Evolutionary conservation across 371 early-diverging fungal species (phyloP).

Genomic region (Pancytospora philotis): DNA sequence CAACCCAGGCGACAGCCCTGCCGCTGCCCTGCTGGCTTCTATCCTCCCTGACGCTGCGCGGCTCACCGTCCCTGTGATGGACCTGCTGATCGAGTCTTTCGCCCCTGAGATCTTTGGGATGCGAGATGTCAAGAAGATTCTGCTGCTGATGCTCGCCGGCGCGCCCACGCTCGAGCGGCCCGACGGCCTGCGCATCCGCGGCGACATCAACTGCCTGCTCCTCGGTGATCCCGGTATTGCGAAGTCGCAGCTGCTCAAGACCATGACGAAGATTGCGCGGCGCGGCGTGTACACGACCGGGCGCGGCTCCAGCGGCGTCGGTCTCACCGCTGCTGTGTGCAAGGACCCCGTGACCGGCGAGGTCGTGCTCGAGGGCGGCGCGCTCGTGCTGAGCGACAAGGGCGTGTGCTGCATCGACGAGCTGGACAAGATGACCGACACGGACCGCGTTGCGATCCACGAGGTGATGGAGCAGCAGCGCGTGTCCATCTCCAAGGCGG

Average conservation of each 20-base stretch:
- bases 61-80: slow-evolving; percentile 25
- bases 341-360: slow-evolving; percentile 67
- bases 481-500: slow-evolving; percentile 95
- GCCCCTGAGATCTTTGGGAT: slow-evolving; percentile 94
- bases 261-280: slow-evolving; percentile 44
- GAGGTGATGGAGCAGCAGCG: slow-evolving; percentile 99
- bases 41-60: neutral
- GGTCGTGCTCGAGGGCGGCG: slow-evolving; percentile 68
- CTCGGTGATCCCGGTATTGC: slow-evolving; percentile 75
- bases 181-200: slow-evolving; percentile 72
- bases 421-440: slow-evolving; percentile 77
- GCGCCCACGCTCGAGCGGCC: slow-evolving; percentile 82
- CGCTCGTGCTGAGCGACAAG: slow-evolving; percentile 66
- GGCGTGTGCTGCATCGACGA: slow-evolving; percentile 72
- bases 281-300: slow-evolving; percentile 64
- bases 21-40: neutral
- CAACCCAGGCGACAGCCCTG: too few species aligned
- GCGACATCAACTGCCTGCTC: slow-evolving; percentile 67
- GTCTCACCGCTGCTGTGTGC: slow-evolving; percentile 65
- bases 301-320: slow-evolving; percentile 67
- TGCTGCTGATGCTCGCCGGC: slow-evolving; percentile 83
- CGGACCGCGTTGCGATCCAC: slow-evolving; percentile 84
- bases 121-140: slow-evolving; percentile 86
- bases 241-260: slow-evolving; percentile 68
- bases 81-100: slow-evolving; percentile 70